Evolutionary conservation across 495 filamentous ascomycete genomes (phyloP).

Genomic region (Pseudoneurospora amorphoporcata): DNA sequence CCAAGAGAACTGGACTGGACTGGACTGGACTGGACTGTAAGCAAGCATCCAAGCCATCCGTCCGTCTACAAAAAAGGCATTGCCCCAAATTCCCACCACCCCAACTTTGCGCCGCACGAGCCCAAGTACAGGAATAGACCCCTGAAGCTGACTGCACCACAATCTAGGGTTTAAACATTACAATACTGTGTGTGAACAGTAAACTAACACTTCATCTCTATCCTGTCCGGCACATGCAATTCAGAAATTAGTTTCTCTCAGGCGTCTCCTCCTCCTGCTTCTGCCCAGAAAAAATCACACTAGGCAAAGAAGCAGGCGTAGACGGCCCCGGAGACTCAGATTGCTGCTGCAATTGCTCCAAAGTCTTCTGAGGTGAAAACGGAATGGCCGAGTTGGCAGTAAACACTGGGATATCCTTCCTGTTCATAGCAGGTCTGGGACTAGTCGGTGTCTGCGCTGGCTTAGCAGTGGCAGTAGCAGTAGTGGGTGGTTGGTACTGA

Average conservation of each 20-base stretch:
- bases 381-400: constrained; percentile 22
- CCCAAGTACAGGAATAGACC: not conserved
- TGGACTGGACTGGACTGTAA: not conserved
- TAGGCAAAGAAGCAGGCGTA: not conserved
- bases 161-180: not conserved
- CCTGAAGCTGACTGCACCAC: not conserved
- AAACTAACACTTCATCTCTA: too few species aligned
- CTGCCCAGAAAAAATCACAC: not conserved
- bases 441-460: not conserved
- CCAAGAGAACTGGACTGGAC: not conserved
- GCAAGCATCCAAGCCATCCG: not conserved
- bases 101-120: not conserved
- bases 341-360: not conserved
- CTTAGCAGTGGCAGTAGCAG: not conserved
- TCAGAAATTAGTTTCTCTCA: too few species aligned
- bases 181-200: not conserved
- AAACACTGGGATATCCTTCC: constrained; percentile 15
- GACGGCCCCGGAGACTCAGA: not conserved
- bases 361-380: constrained; percentile 7
- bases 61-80: not conserved
- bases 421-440: constrained; percentile 10
- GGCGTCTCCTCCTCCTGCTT: not conserved
- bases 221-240: too few species aligned
- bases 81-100: not conserved
- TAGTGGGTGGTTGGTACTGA: constrained; percentile 24